phyloP scores from a whole-genome alignment of 768 basidiomycete species.

The Suillus hirtellus region DNA sequence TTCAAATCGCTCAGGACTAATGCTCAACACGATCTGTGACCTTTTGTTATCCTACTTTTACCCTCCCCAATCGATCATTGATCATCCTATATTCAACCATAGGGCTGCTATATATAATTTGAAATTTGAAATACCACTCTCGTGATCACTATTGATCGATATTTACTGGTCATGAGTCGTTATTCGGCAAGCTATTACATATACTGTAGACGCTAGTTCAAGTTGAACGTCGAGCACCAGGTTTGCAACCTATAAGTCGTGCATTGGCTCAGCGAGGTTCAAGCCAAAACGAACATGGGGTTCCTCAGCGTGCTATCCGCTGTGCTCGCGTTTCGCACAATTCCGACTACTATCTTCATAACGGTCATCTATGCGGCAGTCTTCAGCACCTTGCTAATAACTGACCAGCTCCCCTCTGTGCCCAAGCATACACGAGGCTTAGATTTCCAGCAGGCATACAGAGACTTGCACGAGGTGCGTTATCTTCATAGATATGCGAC shows the following conservation, averaged over 20 bases:
- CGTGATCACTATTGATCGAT: background rate
- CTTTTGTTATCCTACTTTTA: too few relatives aligned
- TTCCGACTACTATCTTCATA: constrained; percentile 48
- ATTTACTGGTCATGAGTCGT: background rate
- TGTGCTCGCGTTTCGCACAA: constrained; percentile 38
- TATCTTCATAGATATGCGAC: background rate
- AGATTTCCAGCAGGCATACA: constrained; percentile 54
- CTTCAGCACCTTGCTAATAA: constrained; percentile 47
- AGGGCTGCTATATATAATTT: too few relatives aligned
- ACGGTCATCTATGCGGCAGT: constrained; percentile 49
- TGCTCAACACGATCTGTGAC: background rate
- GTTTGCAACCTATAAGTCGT: background rate
- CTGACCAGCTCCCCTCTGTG: constrained; percentile 47
- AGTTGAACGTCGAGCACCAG: background rate
- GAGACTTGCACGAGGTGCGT: constrained; percentile 56
- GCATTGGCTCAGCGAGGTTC: background rate
- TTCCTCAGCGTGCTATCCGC: constrained; percentile 25
- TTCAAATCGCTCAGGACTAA: background rate
- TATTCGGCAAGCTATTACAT: background rate
- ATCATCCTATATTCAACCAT: too few relatives aligned
- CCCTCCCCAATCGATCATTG: too few relatives aligned
- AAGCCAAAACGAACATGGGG: constrained; percentile 20
- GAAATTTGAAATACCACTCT: background rate
- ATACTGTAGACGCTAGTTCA: background rate
- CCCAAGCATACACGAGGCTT: constrained; percentile 47